Evolutionary conservation across 75 land plant genomes (phyloP).

Genomic region (Larix kaempferi): DNA sequence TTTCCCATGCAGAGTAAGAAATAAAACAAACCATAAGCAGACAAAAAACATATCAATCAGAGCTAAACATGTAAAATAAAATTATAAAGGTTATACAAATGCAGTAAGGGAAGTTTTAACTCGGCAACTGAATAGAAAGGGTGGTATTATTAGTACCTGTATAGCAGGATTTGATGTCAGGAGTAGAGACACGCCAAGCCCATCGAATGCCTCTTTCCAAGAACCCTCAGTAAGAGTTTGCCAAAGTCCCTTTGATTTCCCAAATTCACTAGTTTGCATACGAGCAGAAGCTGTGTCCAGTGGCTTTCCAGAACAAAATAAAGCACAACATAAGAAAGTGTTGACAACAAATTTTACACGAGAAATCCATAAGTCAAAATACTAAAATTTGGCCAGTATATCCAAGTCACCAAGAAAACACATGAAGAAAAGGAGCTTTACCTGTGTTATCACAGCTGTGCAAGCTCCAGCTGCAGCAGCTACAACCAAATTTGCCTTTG

Average conservation of each 20-base stretch:
- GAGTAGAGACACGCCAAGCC: constrained; percentile 46
- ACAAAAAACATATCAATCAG: background rate
- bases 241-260: constrained; percentile 42
- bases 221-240: constrained; percentile 30
- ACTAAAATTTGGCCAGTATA: background rate
- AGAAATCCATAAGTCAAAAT: background rate
- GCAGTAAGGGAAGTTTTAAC: background rate
- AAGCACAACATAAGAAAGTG: background rate
- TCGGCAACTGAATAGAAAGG: background rate
- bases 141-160: constrained; percentile 23
- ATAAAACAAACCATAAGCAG: background rate
- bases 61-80: background rate
- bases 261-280: constrained; percentile 56
- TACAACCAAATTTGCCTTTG: constrained; percentile 21
- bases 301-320: constrained; percentile 26
- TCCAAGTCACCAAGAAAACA: background rate
- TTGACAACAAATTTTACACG: background rate
- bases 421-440: background rate
- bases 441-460: constrained; percentile 42
- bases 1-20: background rate
- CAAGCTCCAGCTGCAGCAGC: constrained; percentile 59
- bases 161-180: constrained; percentile 51
- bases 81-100: background rate
- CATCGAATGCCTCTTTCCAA: constrained; percentile 47
- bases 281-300: constrained; percentile 46